Conservation (phyloP, 306 rosid species). For the Gillenia trifoliata region DNA sequence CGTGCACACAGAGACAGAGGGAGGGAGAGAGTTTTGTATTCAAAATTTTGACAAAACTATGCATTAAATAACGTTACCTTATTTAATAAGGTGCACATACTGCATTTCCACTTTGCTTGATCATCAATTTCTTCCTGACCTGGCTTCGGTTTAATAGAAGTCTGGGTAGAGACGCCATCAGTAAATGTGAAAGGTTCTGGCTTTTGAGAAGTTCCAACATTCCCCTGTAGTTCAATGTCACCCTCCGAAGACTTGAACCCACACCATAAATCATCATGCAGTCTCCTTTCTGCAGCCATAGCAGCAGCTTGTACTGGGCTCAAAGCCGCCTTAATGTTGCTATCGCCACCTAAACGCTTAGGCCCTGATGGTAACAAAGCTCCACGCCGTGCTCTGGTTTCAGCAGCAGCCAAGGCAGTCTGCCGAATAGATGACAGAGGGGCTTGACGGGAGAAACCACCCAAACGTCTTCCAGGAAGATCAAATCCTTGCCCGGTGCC, state of each 20-base stretch:
- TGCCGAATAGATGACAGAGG: conserved; percentile 36
- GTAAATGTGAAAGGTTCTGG: conserved; percentile 10
- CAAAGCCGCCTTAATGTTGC: conserved; percentile 38
- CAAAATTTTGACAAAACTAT: neutral
- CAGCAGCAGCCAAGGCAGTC: conserved; percentile 50
- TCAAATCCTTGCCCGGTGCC: conserved; percentile 52
- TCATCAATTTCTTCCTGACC: conserved; percentile 19
- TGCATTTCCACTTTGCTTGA: conserved; percentile 42
- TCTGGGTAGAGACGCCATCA: conserved; percentile 14
- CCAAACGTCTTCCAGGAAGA: conserved; percentile 45
- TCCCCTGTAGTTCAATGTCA: conserved; percentile 19
- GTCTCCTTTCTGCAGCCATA: conserved; percentile 63
- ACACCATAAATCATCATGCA: conserved; percentile 63
- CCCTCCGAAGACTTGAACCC: conserved; percentile 35
- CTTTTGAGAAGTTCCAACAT: conserved; percentile 24
- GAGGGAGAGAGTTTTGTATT: neutral
- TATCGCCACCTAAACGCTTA: conserved; percentile 51
- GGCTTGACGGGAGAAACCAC: conserved; percentile 42
- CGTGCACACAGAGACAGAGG: neutral
- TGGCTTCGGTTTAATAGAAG: conserved; percentile 3
- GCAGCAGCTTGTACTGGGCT: conserved; percentile 69
- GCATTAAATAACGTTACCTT: conserved; percentile 23
- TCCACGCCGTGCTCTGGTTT: conserved; percentile 42
- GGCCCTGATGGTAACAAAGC: conserved; percentile 48
- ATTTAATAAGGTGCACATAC: conserved; percentile 42